Evolutionary conservation across 306 rosid genomes (phyloP).

Genomic region (Echinosophora koreensis): DNA sequence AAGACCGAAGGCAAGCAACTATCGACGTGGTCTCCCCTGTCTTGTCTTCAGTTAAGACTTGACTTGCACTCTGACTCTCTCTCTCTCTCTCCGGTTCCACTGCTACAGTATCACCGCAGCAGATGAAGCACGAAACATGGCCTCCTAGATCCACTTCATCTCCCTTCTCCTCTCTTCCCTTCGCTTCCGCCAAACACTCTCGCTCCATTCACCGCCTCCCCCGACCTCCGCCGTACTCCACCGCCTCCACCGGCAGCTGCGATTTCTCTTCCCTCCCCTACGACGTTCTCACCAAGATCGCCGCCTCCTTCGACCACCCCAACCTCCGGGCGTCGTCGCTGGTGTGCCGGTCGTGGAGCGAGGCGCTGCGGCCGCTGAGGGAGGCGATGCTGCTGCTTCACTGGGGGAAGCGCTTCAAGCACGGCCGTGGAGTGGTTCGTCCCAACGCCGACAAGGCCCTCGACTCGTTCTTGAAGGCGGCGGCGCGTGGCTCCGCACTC

Average conservation of each 20-base stretch:
- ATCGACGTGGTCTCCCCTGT: background rate
- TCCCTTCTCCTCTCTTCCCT: slow-evolving; percentile 60
- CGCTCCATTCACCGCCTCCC: slow-evolving; percentile 39
- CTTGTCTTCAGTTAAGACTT: background rate
- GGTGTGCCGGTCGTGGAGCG: slow-evolving; percentile 82
- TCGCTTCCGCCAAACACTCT: slow-evolving; percentile 23
- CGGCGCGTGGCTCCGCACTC: slow-evolving; percentile 71
- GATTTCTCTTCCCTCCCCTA: slow-evolving; percentile 77
- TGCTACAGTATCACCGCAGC: background rate
- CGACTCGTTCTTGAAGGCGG: slow-evolving; percentile 73
- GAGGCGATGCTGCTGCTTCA: slow-evolving; percentile 71
- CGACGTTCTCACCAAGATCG: slow-evolving; percentile 69
- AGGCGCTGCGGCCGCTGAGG: slow-evolving; percentile 74
- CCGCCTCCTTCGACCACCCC: slow-evolving; percentile 63
- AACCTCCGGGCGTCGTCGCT: slow-evolving; percentile 69
- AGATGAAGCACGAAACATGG: slow-evolving; percentile 67
- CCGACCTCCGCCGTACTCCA: slow-evolving; percentile 18
- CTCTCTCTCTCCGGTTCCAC: background rate
- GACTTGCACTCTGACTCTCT: background rate
- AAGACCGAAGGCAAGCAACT: too few species aligned
- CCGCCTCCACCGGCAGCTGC: background rate
- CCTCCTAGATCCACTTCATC: slow-evolving; percentile 55
- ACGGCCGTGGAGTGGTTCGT: slow-evolving; percentile 66
- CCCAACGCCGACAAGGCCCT: slow-evolving; percentile 70
- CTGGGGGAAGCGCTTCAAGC: slow-evolving; percentile 90